Evolutionary conservation across 106 monocot genomes (phyloP), one percentile per base, ranked within the genome.

Genomic region (Apostasia ramifera): DNA sequence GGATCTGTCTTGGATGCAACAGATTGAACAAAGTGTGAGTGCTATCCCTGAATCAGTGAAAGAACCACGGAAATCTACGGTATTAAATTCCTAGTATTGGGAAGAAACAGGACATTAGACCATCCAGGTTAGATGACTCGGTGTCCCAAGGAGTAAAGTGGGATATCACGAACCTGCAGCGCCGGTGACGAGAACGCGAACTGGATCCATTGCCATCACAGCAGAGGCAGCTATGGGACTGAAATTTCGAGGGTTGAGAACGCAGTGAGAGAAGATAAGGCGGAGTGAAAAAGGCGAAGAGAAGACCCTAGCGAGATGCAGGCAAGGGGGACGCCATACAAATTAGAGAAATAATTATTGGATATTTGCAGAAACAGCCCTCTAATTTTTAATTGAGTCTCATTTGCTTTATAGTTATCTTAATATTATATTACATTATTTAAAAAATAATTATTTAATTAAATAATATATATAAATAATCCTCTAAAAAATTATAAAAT

Each of bases 101-200:
- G 66, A 48, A 12, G 1, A 4, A 7, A 47, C 9, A 37, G 57
- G 15, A 44, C 26, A 26, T 26, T 26, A 26, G 26, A 26, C 26
- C 26, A 26, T 53, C 4, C 4, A 1, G 1, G 2, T 53, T 8
- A 5, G 53, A 53, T 26, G 4, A 53, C 13, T 12, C 26, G 26
- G 26, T 26, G 26, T 26, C 26, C 26, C 26, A 26, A 54, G 55
- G 45, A 14, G 46, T 6, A 69, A 38, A 59, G 8, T 38, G 2
- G 10, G 57, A 55, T 64, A 41, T 41, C 8, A 70, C 74, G 49
- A 59, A 80, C 80, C 80, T 74, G 80, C 80, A 45, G 80, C 80
- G 26, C 80, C 80, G 15, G 80, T 80, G 51, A 80, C 80, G 44
- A 80, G 80, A 66, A 80, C 80, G 11, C 74, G 74, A 45, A 80